Conservation (phyloP, 805 yeast species). For the Tetrapisispora iriomotensis region DNA sequence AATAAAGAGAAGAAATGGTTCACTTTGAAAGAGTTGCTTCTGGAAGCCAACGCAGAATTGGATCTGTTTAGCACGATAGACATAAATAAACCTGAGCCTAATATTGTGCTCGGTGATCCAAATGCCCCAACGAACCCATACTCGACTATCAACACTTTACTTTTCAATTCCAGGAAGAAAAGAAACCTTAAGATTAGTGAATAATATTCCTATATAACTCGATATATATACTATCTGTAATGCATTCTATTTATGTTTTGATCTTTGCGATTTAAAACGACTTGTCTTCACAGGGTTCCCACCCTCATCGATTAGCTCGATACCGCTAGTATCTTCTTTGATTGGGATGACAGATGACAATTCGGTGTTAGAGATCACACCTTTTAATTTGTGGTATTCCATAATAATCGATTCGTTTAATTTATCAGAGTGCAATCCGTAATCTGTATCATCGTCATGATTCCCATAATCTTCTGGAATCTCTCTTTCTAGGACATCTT, state of each 20-base stretch:
- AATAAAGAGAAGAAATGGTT: constrained; percentile 26
- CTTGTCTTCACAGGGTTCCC: constrained; percentile 55
- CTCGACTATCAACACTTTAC: constrained; percentile 1
- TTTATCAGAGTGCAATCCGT: constrained; percentile 21
- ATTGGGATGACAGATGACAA: constrained; percentile 22
- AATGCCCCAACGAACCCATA: constrained; percentile 3
- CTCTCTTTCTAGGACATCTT: constrained; percentile 27
- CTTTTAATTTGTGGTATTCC: constrained; percentile 49
- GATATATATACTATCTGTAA: not conserved
- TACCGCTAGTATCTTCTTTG: constrained; percentile 41
- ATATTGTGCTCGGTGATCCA: constrained; percentile 3
- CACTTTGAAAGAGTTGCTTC: constrained; percentile 21
- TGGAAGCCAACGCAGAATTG: constrained; percentile 27
- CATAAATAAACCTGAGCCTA: not conserved
- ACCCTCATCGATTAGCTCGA: constrained; percentile 58
- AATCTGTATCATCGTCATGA: constrained; percentile 5
- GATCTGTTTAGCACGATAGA: constrained; percentile 24
- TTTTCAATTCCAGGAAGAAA: constrained; percentile 1
- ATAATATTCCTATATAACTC: constrained; percentile 19
- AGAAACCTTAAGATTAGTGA: constrained; percentile 29
- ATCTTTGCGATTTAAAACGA: constrained; percentile 39
- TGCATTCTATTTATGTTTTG: not conserved
- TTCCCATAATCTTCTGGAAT: constrained; percentile 15
- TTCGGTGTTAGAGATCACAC: constrained; percentile 22
- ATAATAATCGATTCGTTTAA: constrained; percentile 40